These are phyloP conservation scores for Incumbomyces delicatus DNA, from an alignment of 2,329 filamentous ascomycete species.

Conservation along the genomic window DNA sequence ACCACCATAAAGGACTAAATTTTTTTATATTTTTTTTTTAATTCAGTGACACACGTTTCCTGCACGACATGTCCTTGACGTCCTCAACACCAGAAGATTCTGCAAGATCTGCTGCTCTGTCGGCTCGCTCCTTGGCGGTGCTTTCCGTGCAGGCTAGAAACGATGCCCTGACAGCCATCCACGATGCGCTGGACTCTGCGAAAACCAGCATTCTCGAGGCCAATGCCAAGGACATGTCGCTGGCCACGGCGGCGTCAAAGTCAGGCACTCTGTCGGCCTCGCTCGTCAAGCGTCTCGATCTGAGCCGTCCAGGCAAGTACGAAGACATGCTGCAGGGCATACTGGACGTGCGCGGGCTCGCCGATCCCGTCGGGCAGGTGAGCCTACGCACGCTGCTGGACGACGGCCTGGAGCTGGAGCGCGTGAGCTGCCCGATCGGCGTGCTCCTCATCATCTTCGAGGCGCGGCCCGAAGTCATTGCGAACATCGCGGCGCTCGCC, in stretches of 20 bases:
- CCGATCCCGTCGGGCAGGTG: slow-evolving; percentile 86
- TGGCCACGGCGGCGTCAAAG: slow-evolving; percentile 62
- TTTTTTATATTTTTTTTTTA: too few relatives aligned
- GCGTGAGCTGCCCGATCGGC: slow-evolving; percentile 87
- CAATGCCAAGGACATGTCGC: slow-evolving; percentile 71
- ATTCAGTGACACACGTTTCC: too few relatives aligned
- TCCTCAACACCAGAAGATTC: slow-evolving; percentile 70
- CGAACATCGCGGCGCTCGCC: slow-evolving; percentile 89
- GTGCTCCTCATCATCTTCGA: slow-evolving; percentile 99
- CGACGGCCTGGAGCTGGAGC: slow-evolving; percentile 72
- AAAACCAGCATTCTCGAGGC: slow-evolving; percentile 72
- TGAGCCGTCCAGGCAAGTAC: slow-evolving; percentile 80
- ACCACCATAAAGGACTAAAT: too few relatives aligned
- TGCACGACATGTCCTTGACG: slow-evolving; percentile 69
- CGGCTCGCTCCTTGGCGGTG: slow-evolving; percentile 73
- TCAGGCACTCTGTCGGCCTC: slow-evolving; percentile 70
- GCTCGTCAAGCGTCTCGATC: slow-evolving; percentile 77
- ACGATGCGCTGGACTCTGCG: slow-evolving; percentile 60
- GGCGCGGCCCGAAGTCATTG: slow-evolving; percentile 93
- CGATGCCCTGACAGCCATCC: slow-evolving; percentile 71
- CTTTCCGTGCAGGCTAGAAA: slow-evolving; percentile 70
- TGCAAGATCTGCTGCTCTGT: slow-evolving; percentile 66
- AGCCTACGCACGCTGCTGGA: slow-evolving; percentile 78
- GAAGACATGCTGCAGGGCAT: slow-evolving; percentile 97
- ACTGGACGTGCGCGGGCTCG: slow-evolving; percentile 69